Conservation (phyloP, 441 rosid species). For the Pelargonium myrrhifolium region DNA sequence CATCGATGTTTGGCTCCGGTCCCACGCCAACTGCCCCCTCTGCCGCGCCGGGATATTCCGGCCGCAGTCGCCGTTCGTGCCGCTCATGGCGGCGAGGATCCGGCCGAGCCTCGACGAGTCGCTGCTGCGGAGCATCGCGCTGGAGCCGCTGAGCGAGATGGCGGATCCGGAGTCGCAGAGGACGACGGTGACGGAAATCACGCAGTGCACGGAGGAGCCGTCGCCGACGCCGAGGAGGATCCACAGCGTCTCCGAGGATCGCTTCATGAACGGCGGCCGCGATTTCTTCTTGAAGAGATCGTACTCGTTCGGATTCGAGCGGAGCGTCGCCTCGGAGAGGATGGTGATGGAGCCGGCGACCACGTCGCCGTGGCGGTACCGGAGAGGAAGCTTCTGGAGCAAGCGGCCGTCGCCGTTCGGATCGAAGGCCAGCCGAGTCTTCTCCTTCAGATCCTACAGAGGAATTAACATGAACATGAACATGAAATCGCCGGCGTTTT, state of each 20-base stretch:
- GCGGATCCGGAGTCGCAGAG: background rate
- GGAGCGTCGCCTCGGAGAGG: conserved; percentile 61
- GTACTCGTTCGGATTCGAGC: conserved; percentile 73
- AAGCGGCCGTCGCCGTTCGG: conserved; percentile 84
- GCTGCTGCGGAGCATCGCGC: conserved; percentile 25
- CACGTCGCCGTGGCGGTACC: conserved; percentile 65
- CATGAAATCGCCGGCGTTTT: conserved; percentile 65
- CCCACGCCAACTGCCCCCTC: conserved; percentile 66
- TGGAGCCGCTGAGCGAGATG: conserved; percentile 27
- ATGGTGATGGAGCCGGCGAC: conserved; percentile 62
- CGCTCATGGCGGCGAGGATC: conserved; percentile 82
- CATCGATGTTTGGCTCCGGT: conserved; percentile 63
- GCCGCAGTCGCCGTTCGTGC: conserved; percentile 51
- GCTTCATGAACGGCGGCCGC: conserved; percentile 30
- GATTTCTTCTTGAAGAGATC: conserved; percentile 56
- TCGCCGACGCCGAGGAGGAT: conserved; percentile 26
- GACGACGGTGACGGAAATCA: conserved; percentile 40
- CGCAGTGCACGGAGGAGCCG: conserved; percentile 42
- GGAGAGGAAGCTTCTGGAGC: conserved; percentile 69
- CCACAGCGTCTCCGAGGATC: conserved; percentile 28
- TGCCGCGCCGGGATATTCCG: conserved; percentile 66
- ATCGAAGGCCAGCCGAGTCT: conserved; percentile 52
- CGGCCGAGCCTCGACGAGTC: conserved; percentile 68
- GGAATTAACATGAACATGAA: no score
- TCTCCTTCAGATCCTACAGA: conserved; percentile 62